phyloP scores from a whole-genome alignment of 495 filamentous ascomycete species.

The Pyrenula aspistea region DNA sequence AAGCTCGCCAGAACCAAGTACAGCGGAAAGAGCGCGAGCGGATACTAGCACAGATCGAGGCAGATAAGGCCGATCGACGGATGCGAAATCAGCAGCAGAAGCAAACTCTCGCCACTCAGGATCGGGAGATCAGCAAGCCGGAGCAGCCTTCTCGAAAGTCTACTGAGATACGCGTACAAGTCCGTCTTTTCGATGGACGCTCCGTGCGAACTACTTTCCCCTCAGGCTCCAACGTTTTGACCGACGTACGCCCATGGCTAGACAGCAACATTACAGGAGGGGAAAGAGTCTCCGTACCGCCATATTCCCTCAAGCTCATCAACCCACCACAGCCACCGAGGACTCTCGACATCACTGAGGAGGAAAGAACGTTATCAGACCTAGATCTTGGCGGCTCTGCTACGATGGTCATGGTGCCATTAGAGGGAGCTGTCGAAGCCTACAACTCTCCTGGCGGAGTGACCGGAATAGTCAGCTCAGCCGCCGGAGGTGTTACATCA shows the following conservation, averaged over 20 bases:
- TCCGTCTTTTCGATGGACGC: conserved; percentile 75
- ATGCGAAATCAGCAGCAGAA: conserved; percentile 36
- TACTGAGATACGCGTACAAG: conserved; percentile 53
- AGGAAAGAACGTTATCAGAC: conserved; percentile 50
- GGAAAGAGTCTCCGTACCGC: conserved; percentile 20
- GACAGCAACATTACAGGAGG: conserved; percentile 39
- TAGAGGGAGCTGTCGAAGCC: conserved; percentile 46
- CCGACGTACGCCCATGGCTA: conserved; percentile 66
- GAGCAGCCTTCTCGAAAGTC: conserved; percentile 23
- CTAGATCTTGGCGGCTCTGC: conserved; percentile 65
- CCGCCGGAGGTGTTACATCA: conserved; percentile 39
- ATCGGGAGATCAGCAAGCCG: conserved; percentile 6
- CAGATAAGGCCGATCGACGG: conserved; percentile 54
- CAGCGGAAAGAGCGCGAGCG: conserved; percentile 36
- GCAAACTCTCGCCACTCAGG: conserved; percentile 12
- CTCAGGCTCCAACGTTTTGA: conserved; percentile 46
- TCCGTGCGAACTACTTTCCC: conserved; percentile 63
- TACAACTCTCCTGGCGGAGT: conserved; percentile 33
- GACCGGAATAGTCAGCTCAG: conserved; percentile 25
- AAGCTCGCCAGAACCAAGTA: conserved; percentile 14
- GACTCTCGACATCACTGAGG: conserved; percentile 60
- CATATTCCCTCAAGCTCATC: conserved; percentile 79
- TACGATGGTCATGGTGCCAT: conserved; percentile 71
- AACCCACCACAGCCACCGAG: conserved; percentile 66
- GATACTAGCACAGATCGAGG: conserved; percentile 49